phyloP scores from a whole-genome alignment of 768 basidiomycete genomes.

The Amanita thiersii region DNA sequence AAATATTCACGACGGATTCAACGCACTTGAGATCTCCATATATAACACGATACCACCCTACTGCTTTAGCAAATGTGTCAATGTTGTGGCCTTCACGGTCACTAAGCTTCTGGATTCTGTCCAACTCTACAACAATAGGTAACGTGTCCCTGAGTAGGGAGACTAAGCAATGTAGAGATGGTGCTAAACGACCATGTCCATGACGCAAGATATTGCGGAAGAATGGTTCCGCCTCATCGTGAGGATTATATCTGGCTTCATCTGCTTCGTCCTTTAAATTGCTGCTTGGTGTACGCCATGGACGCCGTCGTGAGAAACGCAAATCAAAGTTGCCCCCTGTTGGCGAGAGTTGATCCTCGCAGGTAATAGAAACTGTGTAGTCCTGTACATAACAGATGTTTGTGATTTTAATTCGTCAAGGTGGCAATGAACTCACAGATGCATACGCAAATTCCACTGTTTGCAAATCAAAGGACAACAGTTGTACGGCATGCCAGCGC shows the following conservation, averaged over 20 bases:
- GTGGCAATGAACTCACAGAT: conserved; percentile 26
- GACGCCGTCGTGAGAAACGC: conserved; percentile 50
- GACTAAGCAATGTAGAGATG: conserved; percentile 60
- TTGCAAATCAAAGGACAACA: conserved; percentile 86
- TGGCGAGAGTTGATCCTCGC: conserved; percentile 65
- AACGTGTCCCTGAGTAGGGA: conserved; percentile 68
- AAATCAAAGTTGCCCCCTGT: conserved; percentile 68
- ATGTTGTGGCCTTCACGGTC: conserved; percentile 29
- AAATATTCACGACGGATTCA: background rate
- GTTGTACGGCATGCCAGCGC: conserved; percentile 66
- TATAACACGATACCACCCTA: conserved; percentile 75
- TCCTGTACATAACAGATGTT: conserved; percentile 33
- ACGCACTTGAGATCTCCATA: conserved; percentile 60
- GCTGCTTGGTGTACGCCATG: conserved; percentile 15
- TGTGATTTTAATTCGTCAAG: too few relatives aligned
- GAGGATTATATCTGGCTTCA: conserved; percentile 51
- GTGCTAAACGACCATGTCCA: conserved; percentile 55
- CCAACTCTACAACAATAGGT: conserved; percentile 67
- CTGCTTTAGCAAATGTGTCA: conserved; percentile 70
- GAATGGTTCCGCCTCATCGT: conserved; percentile 70
- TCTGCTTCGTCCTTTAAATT: conserved; percentile 11
- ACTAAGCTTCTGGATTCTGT: conserved; percentile 36
- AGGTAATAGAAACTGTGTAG: conserved; percentile 72
- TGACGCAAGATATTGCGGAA: conserved; percentile 63
- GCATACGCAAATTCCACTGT: conserved; percentile 88